Evolutionary conservation across 139 green algal genomes (phyloP), one percentile per base, ranked within the genome.

Genomic region (Chlamydomonas incerta): DNA sequence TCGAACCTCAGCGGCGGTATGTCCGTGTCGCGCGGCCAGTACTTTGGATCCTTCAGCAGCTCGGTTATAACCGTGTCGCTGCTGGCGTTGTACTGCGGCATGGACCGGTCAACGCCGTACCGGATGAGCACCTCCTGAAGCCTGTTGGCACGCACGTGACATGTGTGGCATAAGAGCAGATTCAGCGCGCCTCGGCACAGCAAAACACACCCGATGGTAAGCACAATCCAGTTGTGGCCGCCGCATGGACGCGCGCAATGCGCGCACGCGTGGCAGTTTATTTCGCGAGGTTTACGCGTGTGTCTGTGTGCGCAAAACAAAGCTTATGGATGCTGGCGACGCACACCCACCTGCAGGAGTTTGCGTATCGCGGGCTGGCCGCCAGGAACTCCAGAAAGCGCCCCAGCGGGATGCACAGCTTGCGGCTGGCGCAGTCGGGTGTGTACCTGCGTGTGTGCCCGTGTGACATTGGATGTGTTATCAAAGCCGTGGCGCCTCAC

Each of bases 371-470:
- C 2, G 13, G 28, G 55, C 62, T 35, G n/a, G 60, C 46, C 8
- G 75, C 41, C 20, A 84, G 65, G n/a, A 66, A 84, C 17, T 66
- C 47, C 65, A 84, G 77, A 11, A 75, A 66, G 77, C 31, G 46
- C 0, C 65, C 77, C 65, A 84, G 65, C 41, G 77, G 77, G 26
- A 74, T 6, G 63, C 77, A 84, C 65, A 75, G 17, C 77, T 84
- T 74, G n/a, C 47, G 63, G 24, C 75, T 14, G 2, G 65, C 58
- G 46, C 77, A 84, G 77, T 55, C 47, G 18, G 77, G 77, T 4
- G 29, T 75, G 46, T 68, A 84, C 77, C 75, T 82, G 75, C 41
- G n/a, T n/a, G n/a, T n/a, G n/a, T n/a, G n/a, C n/a, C n/a, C n/a
- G n/a, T n/a, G n/a, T n/a, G n/a, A n/a, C n/a, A n/a, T n/a, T n/a